Percentiles rank a stretch among this genome's conserved stretches.
These are phyloP conservation scores for Penicillium bialowiezense DNA, from an alignment of 495 filamentous ascomycete genomes.

Conservation along the genomic window DNA sequence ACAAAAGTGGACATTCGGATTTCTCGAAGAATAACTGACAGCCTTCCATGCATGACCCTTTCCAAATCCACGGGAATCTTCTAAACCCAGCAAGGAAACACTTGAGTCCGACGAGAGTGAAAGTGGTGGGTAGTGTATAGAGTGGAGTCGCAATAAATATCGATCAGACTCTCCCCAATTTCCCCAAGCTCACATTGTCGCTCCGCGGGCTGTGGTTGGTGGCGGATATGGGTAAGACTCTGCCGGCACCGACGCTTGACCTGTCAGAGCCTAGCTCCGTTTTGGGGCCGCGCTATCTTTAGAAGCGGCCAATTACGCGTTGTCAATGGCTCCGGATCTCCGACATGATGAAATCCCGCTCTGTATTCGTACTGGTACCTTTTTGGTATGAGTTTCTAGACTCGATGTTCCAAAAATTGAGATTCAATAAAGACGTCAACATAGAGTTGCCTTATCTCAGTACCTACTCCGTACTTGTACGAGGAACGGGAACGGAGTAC, in stretches of 20 bases:
- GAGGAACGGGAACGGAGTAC: no score
- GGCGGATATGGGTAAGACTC: constrained; percentile 13
- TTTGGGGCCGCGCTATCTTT: constrained; percentile 24
- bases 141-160: constrained; percentile 1
- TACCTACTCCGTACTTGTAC: neutral
- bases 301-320: constrained; percentile 23
- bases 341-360: constrained; percentile 13
- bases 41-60: constrained; percentile 30
- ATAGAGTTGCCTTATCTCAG: no score
- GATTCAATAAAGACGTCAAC: neutral
- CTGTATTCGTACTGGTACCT: neutral
- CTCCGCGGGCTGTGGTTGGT: constrained; percentile 13
- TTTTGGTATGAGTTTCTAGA: constrained; percentile 4
- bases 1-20: constrained; percentile 5
- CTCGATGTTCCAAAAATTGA: constrained; percentile 2
- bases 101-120: neutral
- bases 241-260: constrained; percentile 17
- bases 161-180: constrained; percentile 13
- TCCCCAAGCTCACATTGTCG: constrained; percentile 6
- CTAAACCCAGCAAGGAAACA: constrained; percentile 5
- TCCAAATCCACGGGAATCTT: constrained; percentile 9
- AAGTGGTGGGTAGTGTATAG: neutral
- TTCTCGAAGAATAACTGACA: constrained; percentile 28
- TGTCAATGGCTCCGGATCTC: constrained; percentile 6
- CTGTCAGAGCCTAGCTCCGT: neutral